These are phyloP conservation scores for Zizania palustris DNA, from an alignment of 202 grass and related monocot species.

Conservation along the genomic window DNA sequence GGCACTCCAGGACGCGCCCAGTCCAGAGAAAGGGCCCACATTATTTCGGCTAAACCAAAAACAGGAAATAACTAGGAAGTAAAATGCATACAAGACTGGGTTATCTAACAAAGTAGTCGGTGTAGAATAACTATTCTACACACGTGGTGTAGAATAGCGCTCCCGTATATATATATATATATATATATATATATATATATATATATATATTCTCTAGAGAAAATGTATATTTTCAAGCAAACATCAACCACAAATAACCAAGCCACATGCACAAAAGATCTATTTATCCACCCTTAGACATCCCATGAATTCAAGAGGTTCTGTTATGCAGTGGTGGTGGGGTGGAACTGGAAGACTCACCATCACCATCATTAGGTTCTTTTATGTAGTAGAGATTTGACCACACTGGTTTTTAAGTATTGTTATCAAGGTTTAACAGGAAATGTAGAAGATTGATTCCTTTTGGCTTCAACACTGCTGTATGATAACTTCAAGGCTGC, in stretches of 20 bases:
- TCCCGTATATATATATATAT: too few relatives aligned
- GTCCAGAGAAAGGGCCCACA: too few relatives aligned
- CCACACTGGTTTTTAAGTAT: neutral
- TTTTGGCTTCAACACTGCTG: constrained; percentile 2
- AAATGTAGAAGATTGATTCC: neutral
- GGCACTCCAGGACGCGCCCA: too few relatives aligned
- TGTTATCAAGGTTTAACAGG: neutral
- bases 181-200: too few relatives aligned
- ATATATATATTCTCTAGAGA: neutral
- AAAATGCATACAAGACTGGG: too few relatives aligned
- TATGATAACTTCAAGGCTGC: neutral
- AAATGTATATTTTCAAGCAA: neutral
- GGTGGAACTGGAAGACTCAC: neutral
- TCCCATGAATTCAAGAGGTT: neutral
- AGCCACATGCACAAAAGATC: neutral
- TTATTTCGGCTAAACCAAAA: too few relatives aligned
- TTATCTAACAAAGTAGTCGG: too few relatives aligned
- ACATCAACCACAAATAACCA: neutral
- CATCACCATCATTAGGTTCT: neutral
- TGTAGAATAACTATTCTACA: too few relatives aligned
- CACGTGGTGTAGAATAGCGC: too few relatives aligned
- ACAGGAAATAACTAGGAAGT: too few relatives aligned
- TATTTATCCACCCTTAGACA: neutral
- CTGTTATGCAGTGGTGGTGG: neutral
- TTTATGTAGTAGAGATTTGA: neutral